Percentiles rank a stretch among this genome's conserved stretches.
These are phyloP conservation scores for Kwoniella newhampshirensis DNA, from an alignment of 768 basidiomycete genomes.

Conservation along the genomic window DNA sequence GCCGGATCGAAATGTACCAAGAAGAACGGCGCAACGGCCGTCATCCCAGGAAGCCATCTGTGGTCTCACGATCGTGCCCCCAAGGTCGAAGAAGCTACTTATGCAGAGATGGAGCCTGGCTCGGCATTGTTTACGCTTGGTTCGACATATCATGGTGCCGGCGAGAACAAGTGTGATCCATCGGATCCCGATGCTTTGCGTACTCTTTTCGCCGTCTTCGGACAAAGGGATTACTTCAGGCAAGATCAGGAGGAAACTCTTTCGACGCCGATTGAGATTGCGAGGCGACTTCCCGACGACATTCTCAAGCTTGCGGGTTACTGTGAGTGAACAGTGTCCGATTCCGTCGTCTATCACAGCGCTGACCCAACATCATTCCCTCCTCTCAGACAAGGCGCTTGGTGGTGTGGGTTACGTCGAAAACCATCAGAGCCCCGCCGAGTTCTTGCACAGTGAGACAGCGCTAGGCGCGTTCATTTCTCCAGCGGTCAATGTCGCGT, in stretches of 20 bases:
- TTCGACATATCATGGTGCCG: conserved; percentile 21
- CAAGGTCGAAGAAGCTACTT: conserved; percentile 14
- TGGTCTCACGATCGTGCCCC: conserved; percentile 19
- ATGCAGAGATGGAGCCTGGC: conserved; percentile 27
- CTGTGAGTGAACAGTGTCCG: conserved; percentile 6
- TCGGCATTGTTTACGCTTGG: conserved; percentile 20
- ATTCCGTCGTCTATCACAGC: not conserved
- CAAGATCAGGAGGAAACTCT: conserved; percentile 19
- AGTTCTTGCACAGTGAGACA: conserved; percentile 3
- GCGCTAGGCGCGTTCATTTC: conserved; percentile 6
- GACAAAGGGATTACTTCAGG: conserved; percentile 19
- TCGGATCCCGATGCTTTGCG: conserved; percentile 18
- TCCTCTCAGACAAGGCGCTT: conserved; percentile 16
- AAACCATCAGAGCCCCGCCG: conserved; percentile 15
- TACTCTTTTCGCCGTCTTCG: conserved; percentile 22
- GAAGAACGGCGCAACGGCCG: conserved; percentile 21
- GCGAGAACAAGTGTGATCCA: conserved; percentile 19
- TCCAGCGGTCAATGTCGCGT: not conserved
- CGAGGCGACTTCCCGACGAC: conserved; percentile 13
- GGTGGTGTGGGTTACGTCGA: conserved; percentile 20
- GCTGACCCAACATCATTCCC: conserved; percentile 4
- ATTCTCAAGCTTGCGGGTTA: conserved; percentile 21
- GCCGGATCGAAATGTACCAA: conserved; percentile 20
- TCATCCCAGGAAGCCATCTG: conserved; percentile 21
- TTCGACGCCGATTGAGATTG: conserved; percentile 16